Percentiles rank a stretch among this genome's conserved stretches.
These are phyloP conservation scores for Wickerhamomyces canadensis DNA, from an alignment of 805 yeast genomes.

Conservation along the genomic window DNA sequence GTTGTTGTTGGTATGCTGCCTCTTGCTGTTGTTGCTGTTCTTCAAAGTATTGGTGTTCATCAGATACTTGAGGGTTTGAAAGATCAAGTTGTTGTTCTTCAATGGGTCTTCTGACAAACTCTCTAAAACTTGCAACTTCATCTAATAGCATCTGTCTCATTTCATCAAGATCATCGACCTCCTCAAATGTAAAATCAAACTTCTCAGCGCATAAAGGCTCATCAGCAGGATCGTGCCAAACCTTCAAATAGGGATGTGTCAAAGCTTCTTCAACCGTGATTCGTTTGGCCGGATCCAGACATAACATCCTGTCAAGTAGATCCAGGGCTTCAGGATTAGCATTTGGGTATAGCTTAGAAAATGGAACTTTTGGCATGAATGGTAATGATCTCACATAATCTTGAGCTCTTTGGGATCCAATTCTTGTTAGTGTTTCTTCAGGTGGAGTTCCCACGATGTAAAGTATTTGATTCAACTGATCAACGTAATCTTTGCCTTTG, in stretches of 20 bases:
- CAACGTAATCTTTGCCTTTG: slow-evolving; percentile 94
- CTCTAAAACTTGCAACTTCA: slow-evolving; percentile 75
- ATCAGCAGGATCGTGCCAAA: slow-evolving; percentile 92
- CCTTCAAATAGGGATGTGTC: slow-evolving; percentile 77
- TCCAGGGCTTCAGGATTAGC: slow-evolving; percentile 89
- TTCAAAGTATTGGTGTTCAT: slow-evolving; percentile 14
- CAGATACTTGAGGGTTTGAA: slow-evolving; percentile 24
- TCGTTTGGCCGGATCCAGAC: slow-evolving; percentile 82
- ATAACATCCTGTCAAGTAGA: slow-evolving; percentile 66
- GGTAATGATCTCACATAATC: slow-evolving; percentile 87
- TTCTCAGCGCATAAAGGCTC: slow-evolving; percentile 79
- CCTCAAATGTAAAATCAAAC: slow-evolving; percentile 82
- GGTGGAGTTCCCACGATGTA: slow-evolving; percentile 90
- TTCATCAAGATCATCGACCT: slow-evolving; percentile 67
- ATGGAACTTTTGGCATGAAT: slow-evolving; percentile 74
- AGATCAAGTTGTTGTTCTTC: slow-evolving; percentile 43
- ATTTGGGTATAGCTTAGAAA: slow-evolving; percentile 62
- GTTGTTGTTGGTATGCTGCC: slow-evolving; percentile 10
- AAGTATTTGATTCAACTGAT: slow-evolving; percentile 85
- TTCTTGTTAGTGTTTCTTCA: slow-evolving; percentile 57
- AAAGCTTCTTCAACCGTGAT: slow-evolving; percentile 86
- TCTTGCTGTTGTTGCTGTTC: slow-evolving; percentile 19
- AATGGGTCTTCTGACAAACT: slow-evolving; percentile 72
- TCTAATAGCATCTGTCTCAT: slow-evolving; percentile 75
- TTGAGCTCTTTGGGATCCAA: slow-evolving; percentile 86